Base-by-base conservation (phyloP, 2,329 filamentous ascomycete genomes). In the Aspergillus eucalypticola region DNA sequence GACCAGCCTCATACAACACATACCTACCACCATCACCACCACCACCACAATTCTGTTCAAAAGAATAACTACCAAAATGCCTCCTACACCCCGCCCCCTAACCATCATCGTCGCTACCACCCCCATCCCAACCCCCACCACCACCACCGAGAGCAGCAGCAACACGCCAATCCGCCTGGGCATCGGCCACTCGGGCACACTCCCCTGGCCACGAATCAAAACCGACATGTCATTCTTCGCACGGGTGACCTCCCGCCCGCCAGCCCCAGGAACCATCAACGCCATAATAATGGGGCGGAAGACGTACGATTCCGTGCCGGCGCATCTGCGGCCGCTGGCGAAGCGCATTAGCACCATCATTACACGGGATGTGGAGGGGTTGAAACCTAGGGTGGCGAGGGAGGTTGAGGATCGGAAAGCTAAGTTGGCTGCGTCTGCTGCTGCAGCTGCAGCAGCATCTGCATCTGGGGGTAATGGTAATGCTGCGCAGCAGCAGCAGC, bases 241-340 rank as follows among this genome's bases (percentile, higher is more conserved):
- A 17, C 88, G 93, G 60, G 89, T 96, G 42, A 98, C 94, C 3
- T 92, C 90, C 69, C 86, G 88, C 15, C 62, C 74, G 3, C 71
- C 74, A 0, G 60, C 61, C 3, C 57, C 69, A 0, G 65, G 64
- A 2, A 66, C 56, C 25, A 72, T 69, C 1, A 94, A 93, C 75
- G 90, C 91, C 17, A 91, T 98, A 54, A 89, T 99, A 67, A 99
- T 99, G 95, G 95, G 95, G 61, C 90, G 95, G 71, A 97, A 96
- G 78, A 99, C 95, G 0, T 99, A 94, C 89, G 92, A 96, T 55
- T 92, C 88, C 65, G 94, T 99, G 61, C 94, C 95, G 2, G 72
- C 81, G 6, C 84, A 82, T 54, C 92, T 95, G 73, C 84, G 92
- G 2, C 95, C 95, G 17, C 82, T 99, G 35, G 88, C 86, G 62